Conservation (phyloP, 306 rosid species). For the Prunus salicina region DNA sequence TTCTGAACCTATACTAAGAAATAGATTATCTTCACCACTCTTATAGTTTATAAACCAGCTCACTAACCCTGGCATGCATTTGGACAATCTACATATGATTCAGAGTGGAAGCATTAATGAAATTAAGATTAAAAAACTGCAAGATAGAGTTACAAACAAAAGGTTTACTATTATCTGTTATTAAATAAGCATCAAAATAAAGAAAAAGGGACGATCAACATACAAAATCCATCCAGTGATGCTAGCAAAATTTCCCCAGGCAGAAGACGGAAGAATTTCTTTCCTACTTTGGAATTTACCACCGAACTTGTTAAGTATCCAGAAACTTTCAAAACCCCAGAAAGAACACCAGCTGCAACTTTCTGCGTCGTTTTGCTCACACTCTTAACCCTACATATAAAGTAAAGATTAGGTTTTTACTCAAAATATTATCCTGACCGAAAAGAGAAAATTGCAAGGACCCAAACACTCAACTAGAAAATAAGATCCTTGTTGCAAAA, state of each 20-base stretch:
- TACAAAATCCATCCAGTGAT: conserved; percentile 52
- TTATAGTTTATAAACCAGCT: neutral
- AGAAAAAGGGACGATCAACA: conserved; percentile 10
- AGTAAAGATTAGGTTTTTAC: conserved; percentile 16
- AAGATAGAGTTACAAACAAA: neutral
- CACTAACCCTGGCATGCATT: neutral
- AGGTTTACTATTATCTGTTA: neutral
- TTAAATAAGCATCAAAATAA: neutral
- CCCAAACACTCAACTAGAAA: neutral
- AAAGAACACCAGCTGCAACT: conserved; percentile 85
- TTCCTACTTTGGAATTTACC: conserved; percentile 54
- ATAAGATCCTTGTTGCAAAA: neutral
- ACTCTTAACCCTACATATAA: conserved; percentile 69
- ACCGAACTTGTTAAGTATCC: conserved; percentile 60
- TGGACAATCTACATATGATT: neutral
- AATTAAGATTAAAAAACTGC: neutral
- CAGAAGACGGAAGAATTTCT: conserved; percentile 44
- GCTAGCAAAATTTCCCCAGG: conserved; percentile 54
- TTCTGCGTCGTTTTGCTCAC: conserved; percentile 85
- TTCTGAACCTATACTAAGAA: neutral
- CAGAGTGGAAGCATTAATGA: neutral
- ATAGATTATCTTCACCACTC: conserved; percentile 3
- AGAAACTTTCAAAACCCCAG: conserved; percentile 62
- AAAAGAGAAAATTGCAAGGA: neutral
- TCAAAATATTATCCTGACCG: neutral